These are phyloP conservation scores for Nadsonia fulvescens DNA, from an alignment of 805 yeast genomes.

Conservation along the genomic window DNA sequence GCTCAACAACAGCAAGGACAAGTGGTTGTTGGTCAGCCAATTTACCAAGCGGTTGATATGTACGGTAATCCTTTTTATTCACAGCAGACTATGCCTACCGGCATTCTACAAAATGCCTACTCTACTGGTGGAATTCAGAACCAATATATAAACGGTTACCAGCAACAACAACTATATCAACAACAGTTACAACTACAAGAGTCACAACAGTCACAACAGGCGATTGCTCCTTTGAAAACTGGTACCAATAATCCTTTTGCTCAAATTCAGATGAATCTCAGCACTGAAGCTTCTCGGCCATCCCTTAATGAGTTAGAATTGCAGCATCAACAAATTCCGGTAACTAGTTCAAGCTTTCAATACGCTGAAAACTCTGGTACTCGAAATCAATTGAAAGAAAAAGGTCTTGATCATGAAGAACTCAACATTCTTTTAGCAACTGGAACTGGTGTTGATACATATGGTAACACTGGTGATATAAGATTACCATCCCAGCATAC, in stretches of 20 bases:
- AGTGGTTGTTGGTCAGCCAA: too few relatives aligned
- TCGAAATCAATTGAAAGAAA: too few relatives aligned
- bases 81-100: slow-evolving; percentile 32
- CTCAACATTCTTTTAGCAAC: slow-evolving; percentile 61
- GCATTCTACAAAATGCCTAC: slow-evolving; percentile 31
- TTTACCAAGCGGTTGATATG: slow-evolving; percentile 39
- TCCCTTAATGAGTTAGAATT: too few relatives aligned
- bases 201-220: too few relatives aligned
- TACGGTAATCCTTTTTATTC: slow-evolving; percentile 39
- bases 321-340: slow-evolving; percentile 13
- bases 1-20: slow-evolving; percentile 18
- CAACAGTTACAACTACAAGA: too few relatives aligned
- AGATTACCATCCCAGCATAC: slow-evolving; percentile 91
- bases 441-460: slow-evolving; percentile 87
- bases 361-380: too few relatives aligned
- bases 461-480: slow-evolving; percentile 66
- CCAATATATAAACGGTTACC: too few relatives aligned
- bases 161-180: too few relatives aligned
- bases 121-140: slow-evolving; percentile 13
- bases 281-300: too few relatives aligned
- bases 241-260: slow-evolving; percentile 73
- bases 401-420: too few relatives aligned
- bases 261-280: slow-evolving; percentile 6
- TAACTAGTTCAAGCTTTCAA: too few relatives aligned
- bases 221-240: slow-evolving; percentile 37